Percentiles rank a stretch among this genome's conserved stretches.
phyloP scores from a whole-genome alignment of 148 eudicot species.

The Nyssa sinensis region DNA sequence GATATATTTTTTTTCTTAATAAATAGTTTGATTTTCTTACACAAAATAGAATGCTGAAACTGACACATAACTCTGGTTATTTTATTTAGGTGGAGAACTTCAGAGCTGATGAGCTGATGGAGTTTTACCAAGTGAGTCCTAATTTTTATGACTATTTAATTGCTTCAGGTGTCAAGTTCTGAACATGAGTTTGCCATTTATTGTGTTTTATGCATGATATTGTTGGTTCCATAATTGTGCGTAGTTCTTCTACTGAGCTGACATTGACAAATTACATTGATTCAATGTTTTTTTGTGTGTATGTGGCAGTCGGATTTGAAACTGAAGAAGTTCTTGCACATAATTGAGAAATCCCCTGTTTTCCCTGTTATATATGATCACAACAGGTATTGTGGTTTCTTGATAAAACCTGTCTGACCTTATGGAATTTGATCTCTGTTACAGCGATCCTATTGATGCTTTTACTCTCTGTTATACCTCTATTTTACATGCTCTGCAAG shows the following conservation, averaged over 20 bases:
- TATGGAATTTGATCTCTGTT: not conserved
- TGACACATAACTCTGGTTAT: constrained; percentile 6
- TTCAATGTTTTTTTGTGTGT: not conserved
- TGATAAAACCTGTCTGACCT: constrained; percentile 1
- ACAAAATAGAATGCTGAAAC: not conserved
- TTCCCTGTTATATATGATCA: constrained; percentile 82
- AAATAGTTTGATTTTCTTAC: constrained; percentile 4
- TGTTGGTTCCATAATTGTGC: not conserved
- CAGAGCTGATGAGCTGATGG: constrained; percentile 91
- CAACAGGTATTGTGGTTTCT: constrained; percentile 55
- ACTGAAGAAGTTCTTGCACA: constrained; percentile 92
- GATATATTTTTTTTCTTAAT: not conserved
- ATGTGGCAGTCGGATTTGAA: constrained; percentile 83
- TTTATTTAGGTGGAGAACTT: constrained; percentile 61
- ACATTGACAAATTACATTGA: not conserved
- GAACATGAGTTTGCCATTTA: not conserved
- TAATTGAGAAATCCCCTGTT: constrained; percentile 81
- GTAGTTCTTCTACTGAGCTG: not conserved
- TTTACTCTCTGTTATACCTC: not conserved
- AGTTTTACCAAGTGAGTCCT: constrained; percentile 75
- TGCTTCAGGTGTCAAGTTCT: not conserved
- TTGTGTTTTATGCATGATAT: not conserved
- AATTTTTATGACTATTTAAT: not conserved
- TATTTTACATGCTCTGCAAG: not conserved
- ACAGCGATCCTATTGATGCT: not conserved